Conservation (phyloP, 2,329 filamentous ascomycete species). For the Fusarium sp. region DNA sequence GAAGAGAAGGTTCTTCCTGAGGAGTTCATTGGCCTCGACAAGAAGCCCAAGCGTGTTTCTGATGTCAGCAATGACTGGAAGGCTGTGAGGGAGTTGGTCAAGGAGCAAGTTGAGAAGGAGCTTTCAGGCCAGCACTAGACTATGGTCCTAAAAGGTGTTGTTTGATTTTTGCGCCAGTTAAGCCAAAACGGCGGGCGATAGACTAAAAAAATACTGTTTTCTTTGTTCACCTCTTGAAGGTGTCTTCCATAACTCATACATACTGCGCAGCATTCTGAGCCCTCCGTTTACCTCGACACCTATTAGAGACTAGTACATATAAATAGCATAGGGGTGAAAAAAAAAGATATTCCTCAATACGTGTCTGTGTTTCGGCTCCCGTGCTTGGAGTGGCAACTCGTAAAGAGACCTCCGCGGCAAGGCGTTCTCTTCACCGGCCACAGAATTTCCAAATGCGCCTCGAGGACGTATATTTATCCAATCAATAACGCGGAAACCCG, state of each 20-base stretch:
- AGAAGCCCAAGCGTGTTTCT: slow-evolving; percentile 78
- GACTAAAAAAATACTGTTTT: background rate
- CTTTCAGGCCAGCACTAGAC: slow-evolving; percentile 50
- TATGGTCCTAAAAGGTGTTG: background rate
- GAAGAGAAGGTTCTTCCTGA: slow-evolving; percentile 77
- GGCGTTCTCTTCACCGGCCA: background rate
- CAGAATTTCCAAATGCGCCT: background rate
- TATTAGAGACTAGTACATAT: background rate
- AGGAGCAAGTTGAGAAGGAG: slow-evolving; percentile 76
- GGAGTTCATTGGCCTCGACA: slow-evolving; percentile 83
- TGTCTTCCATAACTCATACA: background rate
- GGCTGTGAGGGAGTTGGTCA: slow-evolving; percentile 79
- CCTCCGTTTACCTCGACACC: background rate
- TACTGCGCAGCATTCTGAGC: background rate
- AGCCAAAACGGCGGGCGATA: background rate
- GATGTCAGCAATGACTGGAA: slow-evolving; percentile 78
- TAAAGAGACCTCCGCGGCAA: background rate
- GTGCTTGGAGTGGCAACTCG: background rate
- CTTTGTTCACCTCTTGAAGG: background rate
- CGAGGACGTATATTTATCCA: background rate
- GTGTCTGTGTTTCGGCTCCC: background rate
- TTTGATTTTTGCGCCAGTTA: background rate
- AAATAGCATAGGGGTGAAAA: background rate
- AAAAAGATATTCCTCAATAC: background rate
- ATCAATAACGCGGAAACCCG: background rate